Evolutionary conservation across 1,284 basidiomycete genomes (phyloP).

Genomic region (Microbotryum saponariae): DNA sequence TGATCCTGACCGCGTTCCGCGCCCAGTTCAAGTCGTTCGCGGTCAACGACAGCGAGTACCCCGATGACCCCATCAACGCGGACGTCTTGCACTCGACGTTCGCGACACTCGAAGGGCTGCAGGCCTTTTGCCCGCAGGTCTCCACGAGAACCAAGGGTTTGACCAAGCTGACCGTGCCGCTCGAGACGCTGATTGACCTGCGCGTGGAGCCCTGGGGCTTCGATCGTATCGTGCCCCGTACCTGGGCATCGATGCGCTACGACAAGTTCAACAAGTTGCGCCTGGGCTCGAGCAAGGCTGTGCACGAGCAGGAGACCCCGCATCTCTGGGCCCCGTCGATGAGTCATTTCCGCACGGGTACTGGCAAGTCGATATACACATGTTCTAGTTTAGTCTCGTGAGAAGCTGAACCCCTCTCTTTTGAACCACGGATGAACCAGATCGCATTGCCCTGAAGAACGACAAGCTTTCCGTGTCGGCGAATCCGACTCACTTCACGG

Average conservation of each 20-base stretch:
- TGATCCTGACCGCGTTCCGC: conserved; percentile 73
- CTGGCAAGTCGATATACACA: conserved; percentile 8
- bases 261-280: conserved; percentile 93
- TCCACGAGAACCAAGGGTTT: conserved; percentile 36
- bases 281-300: conserved; percentile 49
- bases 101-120: conserved; percentile 66
- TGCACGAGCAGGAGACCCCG: conserved; percentile 3
- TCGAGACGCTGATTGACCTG: conserved; percentile 80
- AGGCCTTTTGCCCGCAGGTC: conserved; percentile 69
- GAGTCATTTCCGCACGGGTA: conserved; percentile 26
- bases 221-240: conserved; percentile 82
- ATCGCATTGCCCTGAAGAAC: conserved; percentile 69
- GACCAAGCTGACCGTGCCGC: conserved; percentile 54
- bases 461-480: conserved; percentile 86
- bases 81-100: conserved; percentile 79
- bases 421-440: conserved; percentile 56
- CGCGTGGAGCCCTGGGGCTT: conserved; percentile 73
- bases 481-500: conserved; percentile 73
- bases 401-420: conserved; percentile 44
- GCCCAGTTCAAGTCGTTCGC: conserved; percentile 72
- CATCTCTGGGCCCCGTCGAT: conserved; percentile 1
- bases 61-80: conserved; percentile 76
- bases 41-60: conserved; percentile 70
- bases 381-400: too few species aligned
- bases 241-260: conserved; percentile 75